A percentile compares a stretch with the other conserved stretches of the same genome.
Evolutionary conservation across 106 monocot species (phyloP).

Genomic region (Narthecium ossifragum): DNA sequence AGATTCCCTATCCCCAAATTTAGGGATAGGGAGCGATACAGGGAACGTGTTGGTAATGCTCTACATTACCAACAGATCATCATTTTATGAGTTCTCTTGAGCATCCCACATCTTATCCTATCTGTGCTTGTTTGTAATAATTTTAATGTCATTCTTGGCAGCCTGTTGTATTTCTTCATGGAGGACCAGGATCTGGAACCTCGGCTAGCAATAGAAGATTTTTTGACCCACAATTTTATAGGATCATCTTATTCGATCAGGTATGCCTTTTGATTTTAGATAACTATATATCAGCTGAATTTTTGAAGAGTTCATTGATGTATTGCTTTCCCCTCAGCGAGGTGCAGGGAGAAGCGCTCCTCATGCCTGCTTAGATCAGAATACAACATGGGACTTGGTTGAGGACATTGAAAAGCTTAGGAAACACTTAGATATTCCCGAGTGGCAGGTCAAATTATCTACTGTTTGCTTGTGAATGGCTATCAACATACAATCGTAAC

Average conservation of each 20-base stretch:
- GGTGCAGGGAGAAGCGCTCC: conserved; percentile 96
- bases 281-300: neutral
- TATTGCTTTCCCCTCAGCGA: conserved; percentile 37
- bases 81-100: too few species aligned
- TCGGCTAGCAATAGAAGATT: conserved; percentile 72
- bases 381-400: conserved; percentile 98
- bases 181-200: conserved; percentile 96
- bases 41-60: too few species aligned
- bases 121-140: too few species aligned
- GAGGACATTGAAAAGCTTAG: conserved; percentile 90
- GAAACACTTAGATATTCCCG: conserved; percentile 79
- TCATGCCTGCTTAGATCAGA: conserved; percentile 95
- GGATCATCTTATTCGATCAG: conserved; percentile 95
- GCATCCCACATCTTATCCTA: too few species aligned
- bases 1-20: too few species aligned
- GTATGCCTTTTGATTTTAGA: conserved; percentile 18
- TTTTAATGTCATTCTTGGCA: conserved; percentile 15
- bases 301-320: neutral
- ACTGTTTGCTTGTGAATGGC: neutral
- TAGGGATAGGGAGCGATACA: too few species aligned
- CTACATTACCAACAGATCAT: too few species aligned
- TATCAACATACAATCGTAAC: neutral
- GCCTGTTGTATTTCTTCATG: conserved; percentile 98
- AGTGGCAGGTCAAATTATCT: conserved; percentile 73
- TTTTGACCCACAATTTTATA: conserved; percentile 94